These are phyloP conservation scores for Russula lepida DNA, from an alignment of 768 basidiomycete genomes.

Conservation along the genomic window DNA sequence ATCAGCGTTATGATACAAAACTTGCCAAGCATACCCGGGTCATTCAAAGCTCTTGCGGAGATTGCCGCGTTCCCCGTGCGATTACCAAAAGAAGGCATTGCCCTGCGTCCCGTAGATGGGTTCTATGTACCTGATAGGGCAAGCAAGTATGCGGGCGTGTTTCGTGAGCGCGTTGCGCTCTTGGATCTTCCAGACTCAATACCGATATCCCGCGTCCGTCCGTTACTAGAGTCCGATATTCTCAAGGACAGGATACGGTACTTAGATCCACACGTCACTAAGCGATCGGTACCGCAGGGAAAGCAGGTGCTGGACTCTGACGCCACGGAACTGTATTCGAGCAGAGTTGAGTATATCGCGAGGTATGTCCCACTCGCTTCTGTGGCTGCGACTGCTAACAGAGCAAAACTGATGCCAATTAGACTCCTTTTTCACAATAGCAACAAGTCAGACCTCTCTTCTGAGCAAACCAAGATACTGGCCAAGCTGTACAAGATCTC, in stretches of 20 bases:
- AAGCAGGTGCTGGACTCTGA: neutral
- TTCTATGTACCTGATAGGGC: conserved; percentile 24
- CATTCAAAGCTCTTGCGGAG: conserved; percentile 5
- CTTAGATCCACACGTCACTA: conserved; percentile 2
- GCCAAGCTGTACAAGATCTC: conserved; percentile 11
- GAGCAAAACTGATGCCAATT: neutral
- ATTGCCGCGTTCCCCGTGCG: conserved; percentile 15
- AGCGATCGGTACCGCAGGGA: conserved; percentile 6
- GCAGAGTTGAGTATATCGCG: conserved; percentile 9
- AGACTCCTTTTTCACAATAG: conserved; percentile 9
- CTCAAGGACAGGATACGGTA: conserved; percentile 12
- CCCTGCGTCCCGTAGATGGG: neutral
- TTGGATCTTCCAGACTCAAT: conserved; percentile 11
- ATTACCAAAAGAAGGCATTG: neutral
- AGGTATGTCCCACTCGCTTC: neutral
- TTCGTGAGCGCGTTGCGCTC: conserved; percentile 11
- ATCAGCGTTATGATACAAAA: conserved; percentile 6
- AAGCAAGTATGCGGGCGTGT: conserved; percentile 15
- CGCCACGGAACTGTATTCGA: conserved; percentile 14
- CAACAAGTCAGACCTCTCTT: neutral
- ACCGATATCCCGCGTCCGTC: neutral
- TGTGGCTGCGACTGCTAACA: neutral
- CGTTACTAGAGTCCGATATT: conserved; percentile 15
- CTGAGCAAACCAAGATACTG: conserved; percentile 1
- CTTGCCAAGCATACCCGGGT: neutral